phyloP scores from a whole-genome alignment of 106 monocot species.

The Allium cepa region DNA sequence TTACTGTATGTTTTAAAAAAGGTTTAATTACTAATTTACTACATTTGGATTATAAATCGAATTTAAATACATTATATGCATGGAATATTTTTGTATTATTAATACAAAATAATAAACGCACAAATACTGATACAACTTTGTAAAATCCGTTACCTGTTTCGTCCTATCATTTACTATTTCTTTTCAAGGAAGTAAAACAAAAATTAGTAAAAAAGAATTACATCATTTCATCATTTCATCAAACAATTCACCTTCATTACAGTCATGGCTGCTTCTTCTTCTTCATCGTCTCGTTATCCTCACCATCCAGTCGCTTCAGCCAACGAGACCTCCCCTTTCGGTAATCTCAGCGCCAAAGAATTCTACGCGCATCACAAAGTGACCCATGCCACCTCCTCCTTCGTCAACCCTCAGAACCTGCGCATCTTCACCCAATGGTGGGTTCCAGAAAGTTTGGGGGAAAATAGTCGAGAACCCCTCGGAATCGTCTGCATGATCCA shows the following conservation, averaged over 20 bases:
- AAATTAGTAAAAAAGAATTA: neutral
- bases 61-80: too few relatives aligned
- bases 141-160: too few relatives aligned
- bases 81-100: neutral
- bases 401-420: conserved; percentile 58
- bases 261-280: neutral
- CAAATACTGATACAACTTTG: too few relatives aligned
- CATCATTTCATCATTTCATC: neutral
- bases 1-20: too few relatives aligned
- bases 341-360: conserved; percentile 40
- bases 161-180: neutral
- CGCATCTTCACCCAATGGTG: conserved; percentile 85
- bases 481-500: conserved; percentile 54
- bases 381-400: conserved; percentile 60
- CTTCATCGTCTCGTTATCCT: neutral
- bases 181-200: neutral
- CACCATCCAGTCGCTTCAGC: conserved; percentile 79
- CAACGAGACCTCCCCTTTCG: conserved; percentile 68
- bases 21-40: too few relatives aligned
- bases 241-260: neutral
- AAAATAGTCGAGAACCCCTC: conserved; percentile 3
- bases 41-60: too few relatives aligned
- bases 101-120: neutral
- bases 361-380: conserved; percentile 77
- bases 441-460: conserved; percentile 25